Percentiles rank a stretch among this genome's conserved stretches.
phyloP scores from a whole-genome alignment of 2,329 filamentous ascomycete species.

The Neonectria ditissima region DNA sequence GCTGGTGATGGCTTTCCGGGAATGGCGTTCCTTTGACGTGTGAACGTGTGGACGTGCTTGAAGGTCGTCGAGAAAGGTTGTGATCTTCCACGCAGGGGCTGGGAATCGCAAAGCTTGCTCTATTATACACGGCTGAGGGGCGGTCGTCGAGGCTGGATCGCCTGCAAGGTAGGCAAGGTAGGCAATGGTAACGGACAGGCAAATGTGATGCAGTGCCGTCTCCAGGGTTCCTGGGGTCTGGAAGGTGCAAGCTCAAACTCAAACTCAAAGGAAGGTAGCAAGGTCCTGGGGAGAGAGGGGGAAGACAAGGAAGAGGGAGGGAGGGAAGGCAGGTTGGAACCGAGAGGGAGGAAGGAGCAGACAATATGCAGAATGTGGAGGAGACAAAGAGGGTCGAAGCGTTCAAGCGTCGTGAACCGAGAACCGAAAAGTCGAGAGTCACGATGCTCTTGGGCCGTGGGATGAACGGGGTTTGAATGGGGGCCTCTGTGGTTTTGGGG shows the following conservation, averaged over 20 bases:
- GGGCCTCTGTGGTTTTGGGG: constrained; percentile 33
- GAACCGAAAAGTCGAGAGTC: constrained; percentile 22
- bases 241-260: constrained; percentile 33
- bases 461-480: constrained; percentile 36
- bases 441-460: constrained; percentile 38
- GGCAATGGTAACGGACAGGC: background rate
- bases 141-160: constrained; percentile 10
- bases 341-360: background rate
- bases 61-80: constrained; percentile 23
- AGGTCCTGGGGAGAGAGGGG: constrained; percentile 25
- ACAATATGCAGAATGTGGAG: constrained; percentile 25
- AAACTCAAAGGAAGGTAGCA: constrained; percentile 23
- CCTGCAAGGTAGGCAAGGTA: constrained; percentile 21
- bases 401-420: background rate
- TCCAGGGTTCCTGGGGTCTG: constrained; percentile 16
- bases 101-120: constrained; percentile 29
- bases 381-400: constrained; percentile 24
- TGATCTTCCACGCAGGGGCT: constrained; percentile 23
- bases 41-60: constrained; percentile 13
- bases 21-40: constrained; percentile 26
- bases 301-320: constrained; percentile 29
- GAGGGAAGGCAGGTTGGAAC: background rate
- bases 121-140: constrained; percentile 18
- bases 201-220: constrained; percentile 9
- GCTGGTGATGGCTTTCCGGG: constrained; percentile 19